Evolutionary conservation across 140 eudicot species (phyloP).

Genomic region (Anethum foeniculum): DNA sequence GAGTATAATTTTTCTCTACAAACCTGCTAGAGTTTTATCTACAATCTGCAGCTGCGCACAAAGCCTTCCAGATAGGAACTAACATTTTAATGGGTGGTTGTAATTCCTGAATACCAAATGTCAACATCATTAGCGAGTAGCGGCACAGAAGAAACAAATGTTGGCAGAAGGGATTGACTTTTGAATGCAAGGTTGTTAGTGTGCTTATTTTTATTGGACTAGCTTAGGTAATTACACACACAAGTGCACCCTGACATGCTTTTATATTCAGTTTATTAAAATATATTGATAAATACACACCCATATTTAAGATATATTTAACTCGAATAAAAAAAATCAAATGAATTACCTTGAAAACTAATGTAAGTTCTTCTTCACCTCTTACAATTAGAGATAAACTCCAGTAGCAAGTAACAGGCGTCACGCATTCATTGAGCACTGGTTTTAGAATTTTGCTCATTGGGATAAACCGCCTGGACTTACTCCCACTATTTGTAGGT

Average conservation of each 20-base stretch:
- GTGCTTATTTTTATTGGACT: neutral
- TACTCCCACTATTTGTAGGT: slow-evolving; percentile 52
- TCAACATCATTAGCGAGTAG: slow-evolving; percentile 14
- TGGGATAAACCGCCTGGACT: slow-evolving; percentile 58
- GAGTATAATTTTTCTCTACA: slow-evolving; percentile 12
- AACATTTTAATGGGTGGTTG: slow-evolving; percentile 65
- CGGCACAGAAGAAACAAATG: neutral
- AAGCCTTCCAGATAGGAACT: slow-evolving; percentile 83
- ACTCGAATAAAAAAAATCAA: neutral
- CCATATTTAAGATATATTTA: neutral
- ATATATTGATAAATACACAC: neutral
- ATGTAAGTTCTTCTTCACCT: slow-evolving; percentile 58
- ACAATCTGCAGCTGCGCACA: slow-evolving; percentile 50
- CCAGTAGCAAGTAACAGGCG: slow-evolving; percentile 97
- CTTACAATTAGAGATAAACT: slow-evolving; percentile 59
- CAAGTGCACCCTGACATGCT: neutral
- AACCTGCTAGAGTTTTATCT: slow-evolving; percentile 11
- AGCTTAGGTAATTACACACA: neutral
- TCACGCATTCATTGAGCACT: slow-evolving; percentile 77
- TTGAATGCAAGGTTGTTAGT: neutral
- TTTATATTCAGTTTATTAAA: neutral
- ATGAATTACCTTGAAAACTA: slow-evolving; percentile 68
- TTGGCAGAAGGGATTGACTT: neutral
- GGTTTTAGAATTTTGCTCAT: slow-evolving; percentile 76
- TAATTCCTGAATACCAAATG: slow-evolving; percentile 41